Conservation (phyloP, 306 rosid genomes). For the Luffa aegyptiaca region DNA sequence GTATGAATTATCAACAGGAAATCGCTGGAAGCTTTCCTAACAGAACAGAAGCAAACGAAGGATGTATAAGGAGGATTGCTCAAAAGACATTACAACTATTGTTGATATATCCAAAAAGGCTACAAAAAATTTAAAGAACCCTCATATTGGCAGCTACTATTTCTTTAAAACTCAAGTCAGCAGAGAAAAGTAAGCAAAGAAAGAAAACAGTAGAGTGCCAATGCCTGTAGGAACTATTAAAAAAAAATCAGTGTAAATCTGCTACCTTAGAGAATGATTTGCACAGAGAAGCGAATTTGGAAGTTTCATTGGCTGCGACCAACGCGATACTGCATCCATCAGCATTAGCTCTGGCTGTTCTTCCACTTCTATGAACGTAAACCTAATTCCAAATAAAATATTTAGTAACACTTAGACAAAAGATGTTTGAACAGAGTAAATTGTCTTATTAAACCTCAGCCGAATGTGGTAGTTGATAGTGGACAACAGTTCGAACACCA, state of each 20-base stretch:
- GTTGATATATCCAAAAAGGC: constrained; percentile 14
- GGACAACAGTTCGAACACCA: constrained; percentile 84
- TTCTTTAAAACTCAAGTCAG: neutral
- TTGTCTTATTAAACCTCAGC: constrained; percentile 54
- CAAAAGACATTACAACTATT: neutral
- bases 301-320: constrained; percentile 67
- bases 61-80: neutral
- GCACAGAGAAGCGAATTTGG: constrained; percentile 81
- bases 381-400: constrained; percentile 37
- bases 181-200: neutral
- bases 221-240: neutral
- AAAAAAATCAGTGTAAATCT: neutral
- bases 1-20: constrained; percentile 80
- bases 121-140: neutral
- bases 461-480: constrained; percentile 98
- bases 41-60: constrained; percentile 5
- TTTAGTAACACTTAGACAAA: neutral
- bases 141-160: neutral
- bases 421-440: constrained; percentile 2
- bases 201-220: neutral
- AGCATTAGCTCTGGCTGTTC: constrained; percentile 94
- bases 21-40: constrained; percentile 66
- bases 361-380: constrained; percentile 97
- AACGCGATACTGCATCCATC: constrained; percentile 97
- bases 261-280: constrained; percentile 86